Percentiles rank a stretch among this genome's conserved stretches.
Conservation (phyloP, 306 rosid genomes). For the Malus domestica region ASM211411v1 NC_041805.1:3806001-3806500, state of each 20-base stretch:
- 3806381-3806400: not conserved
- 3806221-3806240: constrained; percentile 99
- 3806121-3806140: constrained; percentile 63
- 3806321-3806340: not conserved
- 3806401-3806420: not conserved
- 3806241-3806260: constrained; percentile 90
- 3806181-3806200: constrained; percentile 96
- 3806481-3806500: constrained; percentile 84
- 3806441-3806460: constrained; percentile 95
- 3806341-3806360: no score
- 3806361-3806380: not conserved
- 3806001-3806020: constrained; percentile 94
- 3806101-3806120: constrained; percentile 21
- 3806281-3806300: not conserved
- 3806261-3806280: constrained; percentile 55
- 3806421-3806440: constrained; percentile 74
- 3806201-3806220: constrained; percentile 97
- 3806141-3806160: constrained; percentile 83
- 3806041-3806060: constrained; percentile 44
- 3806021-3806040: constrained; percentile 82
- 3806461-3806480: constrained; percentile 88
- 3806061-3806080: constrained; percentile 27
- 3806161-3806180: constrained; percentile 96
- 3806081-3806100: constrained; percentile 27
- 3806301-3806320: not conserved